Percentiles rank a stretch among this genome's conserved stretches.
Conservation (phyloP, 306 rosid genomes). For the Casuarina glauca region DNA sequence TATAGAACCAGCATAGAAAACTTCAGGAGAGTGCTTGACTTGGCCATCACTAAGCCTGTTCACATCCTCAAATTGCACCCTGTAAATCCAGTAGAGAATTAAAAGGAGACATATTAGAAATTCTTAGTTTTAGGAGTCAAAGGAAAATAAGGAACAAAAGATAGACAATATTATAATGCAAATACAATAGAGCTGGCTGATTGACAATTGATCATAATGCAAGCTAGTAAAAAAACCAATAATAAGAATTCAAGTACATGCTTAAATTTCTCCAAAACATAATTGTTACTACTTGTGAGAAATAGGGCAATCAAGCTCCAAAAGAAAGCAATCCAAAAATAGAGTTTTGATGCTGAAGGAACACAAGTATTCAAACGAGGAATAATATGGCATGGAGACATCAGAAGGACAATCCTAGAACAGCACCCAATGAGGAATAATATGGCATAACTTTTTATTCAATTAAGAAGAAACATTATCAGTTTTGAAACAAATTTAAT, state of each 20-base stretch:
- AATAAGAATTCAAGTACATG: background rate
- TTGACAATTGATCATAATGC: background rate
- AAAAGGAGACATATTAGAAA: conserved; percentile 7
- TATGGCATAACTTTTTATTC: background rate
- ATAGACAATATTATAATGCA: background rate
- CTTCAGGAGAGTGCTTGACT: conserved; percentile 94
- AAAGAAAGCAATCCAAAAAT: background rate
- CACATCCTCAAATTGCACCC: conserved; percentile 96
- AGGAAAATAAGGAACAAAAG: background rate
- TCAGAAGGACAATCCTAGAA: conserved; percentile 1
- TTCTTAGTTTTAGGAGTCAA: conserved; percentile 17
- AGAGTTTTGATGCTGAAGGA: background rate
- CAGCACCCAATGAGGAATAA: conserved; percentile 9
- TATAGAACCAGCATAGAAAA: conserved; percentile 92
- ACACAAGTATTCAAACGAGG: background rate
- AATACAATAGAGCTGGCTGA: background rate
- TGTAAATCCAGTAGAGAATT: conserved; percentile 44
- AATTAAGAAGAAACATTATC: background rate
- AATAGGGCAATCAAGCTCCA: conserved; percentile 4
- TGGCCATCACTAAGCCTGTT: conserved; percentile 97
- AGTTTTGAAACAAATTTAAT: background rate
- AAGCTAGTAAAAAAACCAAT: background rate
- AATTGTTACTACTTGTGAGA: background rate
- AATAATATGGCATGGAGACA: background rate
- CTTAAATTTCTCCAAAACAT: background rate